phyloP scores from a whole-genome alignment of 2,329 filamentous ascomycete species.

The Phialemonium atrogriseum region DNA sequence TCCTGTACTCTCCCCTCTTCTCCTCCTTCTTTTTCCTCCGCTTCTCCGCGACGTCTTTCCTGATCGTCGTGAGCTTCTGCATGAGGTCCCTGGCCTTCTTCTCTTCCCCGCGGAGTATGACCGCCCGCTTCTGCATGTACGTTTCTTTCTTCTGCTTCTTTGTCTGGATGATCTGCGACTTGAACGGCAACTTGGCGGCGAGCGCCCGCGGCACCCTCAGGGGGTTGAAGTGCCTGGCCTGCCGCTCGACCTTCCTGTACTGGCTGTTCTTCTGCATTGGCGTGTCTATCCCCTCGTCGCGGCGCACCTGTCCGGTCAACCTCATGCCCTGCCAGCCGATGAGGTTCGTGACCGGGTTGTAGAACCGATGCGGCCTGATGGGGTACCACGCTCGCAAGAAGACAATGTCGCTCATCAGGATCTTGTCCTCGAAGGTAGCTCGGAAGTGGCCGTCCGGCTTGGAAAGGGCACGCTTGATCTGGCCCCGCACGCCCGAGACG shows the following conservation, averaged over 20 bases:
- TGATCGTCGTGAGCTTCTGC: conserved; percentile 84
- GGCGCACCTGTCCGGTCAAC: conserved; percentile 83
- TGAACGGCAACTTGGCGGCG: conserved; percentile 81
- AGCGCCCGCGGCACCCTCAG: conserved; percentile 70
- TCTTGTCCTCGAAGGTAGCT: conserved; percentile 97
- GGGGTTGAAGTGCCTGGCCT: conserved; percentile 68
- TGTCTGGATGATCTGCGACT: conserved; percentile 78
- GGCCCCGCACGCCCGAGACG: conserved; percentile 87
- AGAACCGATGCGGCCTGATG: conserved; percentile 89
- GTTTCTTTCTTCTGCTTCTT: conserved; percentile 73
- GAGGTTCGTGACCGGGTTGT: conserved; percentile 91
- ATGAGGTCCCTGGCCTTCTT: conserved; percentile 80
- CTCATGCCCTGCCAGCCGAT: conserved; percentile 93
- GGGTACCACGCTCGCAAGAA: conserved; percentile 97
- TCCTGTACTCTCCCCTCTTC: conserved; percentile 68
- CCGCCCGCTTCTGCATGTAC: conserved; percentile 91
- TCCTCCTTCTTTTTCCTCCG: conserved; percentile 80
- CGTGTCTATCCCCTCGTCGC: conserved; percentile 64
- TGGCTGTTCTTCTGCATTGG: conserved; percentile 77
- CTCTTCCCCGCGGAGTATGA: conserved; percentile 80
- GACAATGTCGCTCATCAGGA: conserved; percentile 91
- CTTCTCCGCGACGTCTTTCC: conserved; percentile 86
- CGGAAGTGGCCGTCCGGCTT: conserved; percentile 95
- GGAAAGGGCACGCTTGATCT: conserved; percentile 90
- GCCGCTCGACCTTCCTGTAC: conserved; percentile 64